Percentiles rank a stretch among this genome's conserved stretches.
Conservation (phyloP, 768 basidiomycete species). For the Lyophyllum semitale region DNA sequence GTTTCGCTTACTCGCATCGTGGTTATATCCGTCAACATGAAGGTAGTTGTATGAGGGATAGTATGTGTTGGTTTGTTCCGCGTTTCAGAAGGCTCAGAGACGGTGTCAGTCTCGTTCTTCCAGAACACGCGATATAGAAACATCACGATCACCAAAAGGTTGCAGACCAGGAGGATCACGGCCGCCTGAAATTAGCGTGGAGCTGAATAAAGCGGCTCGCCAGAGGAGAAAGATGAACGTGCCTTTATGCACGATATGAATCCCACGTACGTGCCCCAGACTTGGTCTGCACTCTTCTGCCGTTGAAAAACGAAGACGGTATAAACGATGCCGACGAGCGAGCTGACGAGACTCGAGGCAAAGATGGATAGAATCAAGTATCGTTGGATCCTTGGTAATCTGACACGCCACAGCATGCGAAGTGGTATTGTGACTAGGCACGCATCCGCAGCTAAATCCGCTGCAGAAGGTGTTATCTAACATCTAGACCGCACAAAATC, state of each 20-base stretch:
- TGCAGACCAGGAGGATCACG: constrained; percentile 22
- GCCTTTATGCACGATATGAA: constrained; percentile 21
- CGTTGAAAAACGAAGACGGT: constrained; percentile 18
- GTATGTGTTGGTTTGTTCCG: constrained; percentile 6
- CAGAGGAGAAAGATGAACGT: background rate
- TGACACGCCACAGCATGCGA: constrained; percentile 24
- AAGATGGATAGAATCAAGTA: constrained; percentile 25
- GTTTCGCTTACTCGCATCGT: background rate
- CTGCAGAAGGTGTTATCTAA: no score
- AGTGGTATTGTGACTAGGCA: constrained; percentile 25
- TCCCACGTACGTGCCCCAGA: constrained; percentile 7
- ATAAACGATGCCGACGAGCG: constrained; percentile 20
- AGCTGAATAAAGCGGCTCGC: background rate
- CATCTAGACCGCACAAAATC: constrained; percentile 8
- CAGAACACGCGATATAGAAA: constrained; percentile 12
- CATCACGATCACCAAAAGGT: constrained; percentile 21
- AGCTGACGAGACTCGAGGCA: constrained; percentile 23
- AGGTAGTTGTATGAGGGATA: background rate
- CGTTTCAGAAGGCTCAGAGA: constrained; percentile 14
- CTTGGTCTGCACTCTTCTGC: constrained; percentile 1
- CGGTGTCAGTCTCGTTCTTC: constrained; percentile 8
- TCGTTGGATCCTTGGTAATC: constrained; percentile 19
- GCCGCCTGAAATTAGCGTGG: constrained; percentile 12
- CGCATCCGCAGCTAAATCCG: constrained; percentile 25
- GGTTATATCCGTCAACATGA: background rate